Evolutionary conservation across 2,329 filamentous ascomycete genomes (phyloP).

Genomic region (Graphilbum sp.): DNA sequence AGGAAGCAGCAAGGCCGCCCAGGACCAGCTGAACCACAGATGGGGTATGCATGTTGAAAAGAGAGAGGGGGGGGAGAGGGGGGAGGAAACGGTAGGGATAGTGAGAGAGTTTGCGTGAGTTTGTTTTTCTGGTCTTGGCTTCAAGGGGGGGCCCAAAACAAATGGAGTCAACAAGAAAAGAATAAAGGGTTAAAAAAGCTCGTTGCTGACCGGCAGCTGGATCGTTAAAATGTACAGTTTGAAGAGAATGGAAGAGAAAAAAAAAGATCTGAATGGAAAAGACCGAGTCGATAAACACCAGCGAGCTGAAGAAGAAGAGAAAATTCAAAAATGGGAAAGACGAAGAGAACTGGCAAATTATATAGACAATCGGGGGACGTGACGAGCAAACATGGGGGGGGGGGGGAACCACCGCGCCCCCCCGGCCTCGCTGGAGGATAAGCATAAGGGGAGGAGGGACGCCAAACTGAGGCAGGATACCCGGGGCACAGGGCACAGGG

Average conservation of each 20-base stretch:
- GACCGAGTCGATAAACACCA: constrained; percentile 1
- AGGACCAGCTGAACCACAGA: constrained; percentile 15
- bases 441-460: background rate
- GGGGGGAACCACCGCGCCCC: background rate
- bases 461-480: background rate
- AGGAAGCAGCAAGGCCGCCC: constrained; percentile 15
- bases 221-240: constrained; percentile 6
- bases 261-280: constrained; percentile 8
- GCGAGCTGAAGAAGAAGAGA: constrained; percentile 4
- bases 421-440: no score
- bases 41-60: constrained; percentile 15
- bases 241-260: background rate
- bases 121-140: background rate
- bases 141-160: background rate
- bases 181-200: constrained; percentile 2
- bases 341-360: background rate
- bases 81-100: background rate
- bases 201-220: constrained; percentile 16
- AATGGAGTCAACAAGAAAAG: constrained; percentile 1
- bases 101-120: constrained; percentile 6
- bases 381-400: background rate
- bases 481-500: constrained; percentile 2
- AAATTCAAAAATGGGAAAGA: background rate
- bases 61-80: background rate
- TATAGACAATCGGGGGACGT: background rate